Conservation (phyloP, 169 alveolate genomes). For the Babesia microti region DNA sequence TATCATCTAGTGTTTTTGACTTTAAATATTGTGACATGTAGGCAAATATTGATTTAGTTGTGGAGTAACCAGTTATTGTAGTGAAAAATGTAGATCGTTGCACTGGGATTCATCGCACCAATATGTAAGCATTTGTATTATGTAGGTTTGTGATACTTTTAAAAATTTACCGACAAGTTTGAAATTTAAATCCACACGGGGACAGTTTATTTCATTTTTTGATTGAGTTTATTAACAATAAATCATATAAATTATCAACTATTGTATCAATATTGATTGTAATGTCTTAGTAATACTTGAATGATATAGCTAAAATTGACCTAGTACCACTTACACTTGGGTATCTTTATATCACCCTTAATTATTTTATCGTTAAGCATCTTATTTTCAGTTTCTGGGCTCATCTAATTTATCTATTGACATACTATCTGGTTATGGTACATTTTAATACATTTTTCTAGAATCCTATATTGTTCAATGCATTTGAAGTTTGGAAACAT, state of each 20-base stretch:
- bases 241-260: too few relatives aligned
- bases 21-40: conserved; percentile 24
- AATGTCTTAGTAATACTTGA: too few relatives aligned
- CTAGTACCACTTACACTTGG: too few relatives aligned
- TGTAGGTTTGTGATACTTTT: conserved; percentile 23
- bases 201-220: too few relatives aligned
- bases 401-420: conserved; percentile 8
- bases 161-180: conserved; percentile 30
- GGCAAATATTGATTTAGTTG: conserved; percentile 11
- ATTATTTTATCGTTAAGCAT: conserved; percentile 24
- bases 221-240: too few relatives aligned
- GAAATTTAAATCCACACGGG: neutral
- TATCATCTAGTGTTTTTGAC: conserved; percentile 8
- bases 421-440: conserved; percentile 29
- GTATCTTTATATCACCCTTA: too few relatives aligned
- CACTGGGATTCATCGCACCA: conserved; percentile 39
- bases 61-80: conserved; percentile 45
- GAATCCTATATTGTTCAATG: conserved; percentile 10
- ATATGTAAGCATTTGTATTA: conserved; percentile 16
- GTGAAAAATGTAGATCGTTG: conserved; percentile 13
- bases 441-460: conserved; percentile 21
- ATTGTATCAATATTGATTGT: too few relatives aligned
- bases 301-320: too few relatives aligned
- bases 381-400: conserved; percentile 30
- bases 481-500: conserved; percentile 18